A percentile compares a stretch with the other conserved stretches of the same genome.
Conservation (phyloP, 805 yeast species). For the Wickerhamomyces xylosicus region DNA sequence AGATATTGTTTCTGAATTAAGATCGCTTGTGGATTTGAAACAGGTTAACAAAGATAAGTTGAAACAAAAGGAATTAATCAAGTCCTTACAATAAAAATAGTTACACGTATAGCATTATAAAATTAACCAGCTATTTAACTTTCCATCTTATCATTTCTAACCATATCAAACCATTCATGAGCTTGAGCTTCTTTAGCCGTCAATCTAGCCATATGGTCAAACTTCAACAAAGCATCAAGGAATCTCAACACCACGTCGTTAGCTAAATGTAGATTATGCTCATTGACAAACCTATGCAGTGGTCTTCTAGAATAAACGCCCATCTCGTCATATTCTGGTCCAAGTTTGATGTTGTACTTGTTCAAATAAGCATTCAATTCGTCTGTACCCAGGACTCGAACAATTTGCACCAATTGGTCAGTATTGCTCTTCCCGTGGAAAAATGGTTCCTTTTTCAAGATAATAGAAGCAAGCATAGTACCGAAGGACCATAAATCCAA, state of each 20-base stretch:
- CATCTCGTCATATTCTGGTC: constrained; percentile 72
- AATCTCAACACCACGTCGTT: constrained; percentile 54
- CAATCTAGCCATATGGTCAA: constrained; percentile 80
- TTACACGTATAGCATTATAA: too few relatives aligned
- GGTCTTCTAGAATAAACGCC: constrained; percentile 58
- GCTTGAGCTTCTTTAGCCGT: constrained; percentile 85
- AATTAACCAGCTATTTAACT: too few relatives aligned
- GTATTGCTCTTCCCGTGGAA: constrained; percentile 89
- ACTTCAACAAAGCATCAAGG: constrained; percentile 61
- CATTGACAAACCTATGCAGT: constrained; percentile 54
- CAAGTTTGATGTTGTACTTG: constrained; percentile 60
- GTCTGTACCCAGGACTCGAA: constrained; percentile 77
- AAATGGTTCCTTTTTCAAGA: constrained; percentile 83
- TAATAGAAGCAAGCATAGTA: constrained; percentile 83
- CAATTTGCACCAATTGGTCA: constrained; percentile 86
- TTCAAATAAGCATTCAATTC: constrained; percentile 55
- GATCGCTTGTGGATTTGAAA: constrained; percentile 24
- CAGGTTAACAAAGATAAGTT: constrained; percentile 16
- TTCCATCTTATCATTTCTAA: constrained; percentile 9
- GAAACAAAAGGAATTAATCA: constrained; percentile 24
- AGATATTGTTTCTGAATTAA: constrained; percentile 69
- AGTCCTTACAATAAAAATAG: constrained; percentile 3
- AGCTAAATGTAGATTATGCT: constrained; percentile 39
- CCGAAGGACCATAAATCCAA: constrained; percentile 89
- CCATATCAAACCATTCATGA: constrained; percentile 51